A percentile compares a stretch with the other conserved stretches of the same genome.
Conservation (phyloP, 306 rosid species). For the Coriaria nepalensis region DNA sequence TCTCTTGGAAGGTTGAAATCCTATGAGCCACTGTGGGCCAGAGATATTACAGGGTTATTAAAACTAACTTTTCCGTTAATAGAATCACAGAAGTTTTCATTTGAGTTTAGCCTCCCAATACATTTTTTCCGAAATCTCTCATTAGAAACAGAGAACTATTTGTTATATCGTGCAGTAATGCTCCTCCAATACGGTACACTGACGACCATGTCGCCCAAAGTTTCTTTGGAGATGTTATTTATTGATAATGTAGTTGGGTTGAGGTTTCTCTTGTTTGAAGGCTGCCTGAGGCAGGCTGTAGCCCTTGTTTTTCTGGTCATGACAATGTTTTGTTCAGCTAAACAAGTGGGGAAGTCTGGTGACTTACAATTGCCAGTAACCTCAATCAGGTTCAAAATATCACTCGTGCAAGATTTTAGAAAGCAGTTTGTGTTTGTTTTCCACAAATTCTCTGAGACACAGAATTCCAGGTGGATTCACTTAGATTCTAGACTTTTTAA, state of each 20-base stretch:
- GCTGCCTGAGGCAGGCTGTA: slow-evolving; percentile 60
- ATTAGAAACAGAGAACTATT: slow-evolving; percentile 28
- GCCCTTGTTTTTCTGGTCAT: slow-evolving; percentile 48
- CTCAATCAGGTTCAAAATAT: slow-evolving; percentile 70
- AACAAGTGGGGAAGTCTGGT: slow-evolving; percentile 27
- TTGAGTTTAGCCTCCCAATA: slow-evolving; percentile 31
- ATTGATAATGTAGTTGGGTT: slow-evolving; percentile 78
- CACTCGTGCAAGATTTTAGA: slow-evolving; percentile 30
- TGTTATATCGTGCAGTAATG: slow-evolving; percentile 34
- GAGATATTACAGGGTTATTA: slow-evolving; percentile 37
- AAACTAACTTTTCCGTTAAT: slow-evolving; percentile 23
- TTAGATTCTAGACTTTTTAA: slow-evolving; percentile 54
- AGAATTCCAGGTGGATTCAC: slow-evolving; percentile 54
- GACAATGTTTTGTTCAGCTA: slow-evolving; percentile 38
- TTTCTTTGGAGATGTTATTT: slow-evolving; percentile 76
- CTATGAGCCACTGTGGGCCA: slow-evolving; percentile 40
- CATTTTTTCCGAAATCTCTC: slow-evolving; percentile 22
- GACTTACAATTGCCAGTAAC: slow-evolving; percentile 64
- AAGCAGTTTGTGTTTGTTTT: slow-evolving; percentile 71
- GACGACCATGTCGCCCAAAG: slow-evolving; percentile 58
- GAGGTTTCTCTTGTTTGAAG: slow-evolving; percentile 71
- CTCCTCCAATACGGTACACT: slow-evolving; percentile 46
- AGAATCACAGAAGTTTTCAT: slow-evolving; percentile 32
- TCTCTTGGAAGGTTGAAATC: slow-evolving; percentile 16
- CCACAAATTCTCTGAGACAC: slow-evolving; percentile 47